phyloP scores from a whole-genome alignment of 1,284 basidiomycete genomes.

The Agroathelia rolfsii region DNA sequence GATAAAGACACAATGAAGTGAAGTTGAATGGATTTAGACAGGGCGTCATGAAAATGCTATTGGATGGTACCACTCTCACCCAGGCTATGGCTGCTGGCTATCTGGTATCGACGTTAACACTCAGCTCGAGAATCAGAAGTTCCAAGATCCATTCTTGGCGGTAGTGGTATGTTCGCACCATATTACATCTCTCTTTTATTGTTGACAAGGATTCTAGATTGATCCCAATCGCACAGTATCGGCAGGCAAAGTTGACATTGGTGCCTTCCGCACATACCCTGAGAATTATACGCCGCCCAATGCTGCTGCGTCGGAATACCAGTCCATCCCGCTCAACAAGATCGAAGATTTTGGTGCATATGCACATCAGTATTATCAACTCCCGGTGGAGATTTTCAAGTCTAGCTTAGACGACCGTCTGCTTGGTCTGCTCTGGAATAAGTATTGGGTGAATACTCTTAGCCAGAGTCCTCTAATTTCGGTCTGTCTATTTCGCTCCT shows the following conservation, averaged over 20 bases:
- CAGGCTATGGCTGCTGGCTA: conserved; percentile 95
- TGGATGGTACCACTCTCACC: conserved; percentile 99
- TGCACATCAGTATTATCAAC: conserved; percentile 91
- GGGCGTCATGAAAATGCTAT: conserved; percentile 81
- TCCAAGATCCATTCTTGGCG: conserved; percentile 94
- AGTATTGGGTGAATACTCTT: conserved; percentile 97
- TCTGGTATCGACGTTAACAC: conserved; percentile 96
- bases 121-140: conserved; percentile 90
- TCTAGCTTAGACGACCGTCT: conserved; percentile 79
- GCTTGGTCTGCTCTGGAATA: conserved; percentile 92
- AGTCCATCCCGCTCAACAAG: conserved; percentile 89
- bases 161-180: conserved; percentile 67
- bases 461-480: conserved; percentile 86
- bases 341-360: conserved; percentile 98
- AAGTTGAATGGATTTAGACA: conserved; percentile 35
- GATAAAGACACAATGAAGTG: too few relatives aligned
- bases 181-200: conserved; percentile 1
- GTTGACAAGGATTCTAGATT: conserved; percentile 43
- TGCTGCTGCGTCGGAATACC: conserved; percentile 70
- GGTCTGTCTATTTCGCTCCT: conserved; percentile 35
- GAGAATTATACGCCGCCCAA: conserved; percentile 81
- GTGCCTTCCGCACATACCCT: conserved; percentile 95
- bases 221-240: conserved; percentile 98
- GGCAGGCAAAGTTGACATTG: conserved; percentile 96
- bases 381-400: conserved; percentile 95